phyloP scores from a whole-genome alignment of 352 stramenopile genomes.

The Phytopythium sindhum region DNA sequence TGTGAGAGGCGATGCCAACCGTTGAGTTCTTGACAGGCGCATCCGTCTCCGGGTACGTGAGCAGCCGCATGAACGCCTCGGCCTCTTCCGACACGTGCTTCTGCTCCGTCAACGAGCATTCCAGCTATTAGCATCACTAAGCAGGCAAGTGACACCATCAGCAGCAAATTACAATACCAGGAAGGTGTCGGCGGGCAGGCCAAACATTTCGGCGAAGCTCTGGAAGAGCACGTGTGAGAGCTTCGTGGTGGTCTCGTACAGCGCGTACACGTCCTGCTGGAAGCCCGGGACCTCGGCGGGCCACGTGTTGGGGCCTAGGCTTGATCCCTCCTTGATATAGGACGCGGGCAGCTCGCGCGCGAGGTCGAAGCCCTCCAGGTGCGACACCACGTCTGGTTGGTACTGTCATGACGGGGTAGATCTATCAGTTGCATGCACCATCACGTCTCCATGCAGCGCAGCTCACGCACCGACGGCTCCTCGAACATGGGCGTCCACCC shows the following conservation, averaged over 20 bases:
- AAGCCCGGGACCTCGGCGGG: conserved; percentile 57
- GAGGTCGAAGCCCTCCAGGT: conserved; percentile 76
- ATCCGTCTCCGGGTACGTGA: conserved; percentile 65
- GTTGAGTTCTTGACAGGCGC: conserved; percentile 47
- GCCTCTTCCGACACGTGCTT: conserved; percentile 67
- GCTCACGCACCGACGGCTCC: conserved; percentile 56
- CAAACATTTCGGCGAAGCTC: conserved; percentile 82
- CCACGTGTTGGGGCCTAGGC: conserved; percentile 77
- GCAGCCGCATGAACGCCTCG: conserved; percentile 73
- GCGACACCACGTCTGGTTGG: conserved; percentile 70
- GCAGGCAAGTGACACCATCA: background rate
- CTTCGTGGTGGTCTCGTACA: conserved; percentile 73
- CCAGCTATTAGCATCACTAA: background rate
- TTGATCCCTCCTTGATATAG: conserved; percentile 60
- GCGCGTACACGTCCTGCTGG: conserved; percentile 56
- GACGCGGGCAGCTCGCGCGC: conserved; percentile 49
- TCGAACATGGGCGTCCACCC: conserved; percentile 84
- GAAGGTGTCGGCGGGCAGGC: conserved; percentile 54
- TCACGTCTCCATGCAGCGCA: no score
- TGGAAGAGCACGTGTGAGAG: conserved; percentile 65
- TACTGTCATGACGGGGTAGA: conserved; percentile 48
- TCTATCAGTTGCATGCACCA: no score
- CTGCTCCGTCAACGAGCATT: conserved; percentile 21
- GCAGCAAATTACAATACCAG: conserved; percentile 20
- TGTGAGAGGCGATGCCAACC: conserved; percentile 80